Conservation (phyloP, 129 eudicot genomes). For the Glebionis coronaria region DNA sequence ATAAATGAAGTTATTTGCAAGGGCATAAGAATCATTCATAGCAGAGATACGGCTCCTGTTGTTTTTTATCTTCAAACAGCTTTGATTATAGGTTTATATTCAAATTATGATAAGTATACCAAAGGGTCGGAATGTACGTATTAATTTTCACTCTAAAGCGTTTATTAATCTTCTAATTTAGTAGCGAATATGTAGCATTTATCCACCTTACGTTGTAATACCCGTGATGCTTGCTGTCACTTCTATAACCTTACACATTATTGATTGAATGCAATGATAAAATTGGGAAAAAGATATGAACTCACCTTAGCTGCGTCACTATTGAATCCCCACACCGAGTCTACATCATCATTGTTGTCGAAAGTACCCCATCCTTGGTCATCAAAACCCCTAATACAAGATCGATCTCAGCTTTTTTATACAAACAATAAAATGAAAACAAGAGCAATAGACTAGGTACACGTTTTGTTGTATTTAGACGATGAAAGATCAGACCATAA, state of each 20-base stretch:
- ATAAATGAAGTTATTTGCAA: conserved; percentile 6
- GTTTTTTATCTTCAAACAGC: too few relatives aligned
- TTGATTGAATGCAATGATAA: conserved; percentile 2
- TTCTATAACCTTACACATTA: neutral
- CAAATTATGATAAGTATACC: too few relatives aligned
- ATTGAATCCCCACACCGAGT: conserved; percentile 95
- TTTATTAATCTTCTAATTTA: neutral
- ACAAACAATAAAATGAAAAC: neutral
- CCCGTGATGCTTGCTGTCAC: conserved; percentile 4
- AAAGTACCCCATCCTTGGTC: conserved; percentile 89
- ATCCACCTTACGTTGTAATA: neutral
- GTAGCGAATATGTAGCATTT: neutral
- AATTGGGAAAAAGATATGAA: neutral
- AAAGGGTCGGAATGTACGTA: too few relatives aligned
- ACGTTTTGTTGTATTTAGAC: too few relatives aligned
- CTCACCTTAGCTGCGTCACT: conserved; percentile 56
- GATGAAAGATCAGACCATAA: too few relatives aligned
- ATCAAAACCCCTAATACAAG: conserved; percentile 61
- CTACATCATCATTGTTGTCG: conserved; percentile 81
- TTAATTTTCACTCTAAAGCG: neutral
- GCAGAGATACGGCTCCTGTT: too few relatives aligned
- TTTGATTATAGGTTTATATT: too few relatives aligned
- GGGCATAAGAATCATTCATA: neutral
- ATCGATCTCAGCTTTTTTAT: conserved; percentile 10
- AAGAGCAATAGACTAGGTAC: neutral